phyloP scores from a whole-genome alignment of 2,329 filamentous ascomycete species.

The Phialophora verrucosa region DNA sequence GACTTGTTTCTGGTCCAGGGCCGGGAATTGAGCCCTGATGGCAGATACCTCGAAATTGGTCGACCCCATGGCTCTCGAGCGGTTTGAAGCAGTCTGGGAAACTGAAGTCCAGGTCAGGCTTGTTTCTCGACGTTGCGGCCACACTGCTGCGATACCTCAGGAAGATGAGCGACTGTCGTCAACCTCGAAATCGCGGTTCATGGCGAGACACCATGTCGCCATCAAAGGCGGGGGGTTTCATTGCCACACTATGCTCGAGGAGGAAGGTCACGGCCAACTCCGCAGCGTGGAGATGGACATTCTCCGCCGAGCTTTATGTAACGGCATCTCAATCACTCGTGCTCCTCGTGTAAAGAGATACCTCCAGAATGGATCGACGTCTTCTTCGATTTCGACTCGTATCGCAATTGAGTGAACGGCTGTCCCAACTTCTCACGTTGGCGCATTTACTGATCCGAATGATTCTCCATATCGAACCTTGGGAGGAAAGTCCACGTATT shows the following conservation, averaged over 20 bases:
- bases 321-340: not conserved
- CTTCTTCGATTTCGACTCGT: not conserved
- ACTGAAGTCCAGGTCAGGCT: not conserved
- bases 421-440: not conserved
- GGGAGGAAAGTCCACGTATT: not conserved
- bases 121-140: not conserved
- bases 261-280: conserved; percentile 6
- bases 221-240: not conserved
- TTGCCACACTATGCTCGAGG: not conserved
- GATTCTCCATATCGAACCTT: not conserved
- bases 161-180: not conserved
- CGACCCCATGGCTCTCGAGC: conserved; percentile 16
- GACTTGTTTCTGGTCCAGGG: conserved; percentile 68
- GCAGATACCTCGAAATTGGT: conserved; percentile 60
- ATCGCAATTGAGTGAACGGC: not conserved
- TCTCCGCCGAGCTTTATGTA: conserved; percentile 1
- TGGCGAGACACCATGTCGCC: not conserved
- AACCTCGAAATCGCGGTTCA: not conserved
- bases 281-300: not conserved
- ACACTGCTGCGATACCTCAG: not conserved
- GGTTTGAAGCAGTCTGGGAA: not conserved
- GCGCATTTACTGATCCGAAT: not conserved
- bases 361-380: not conserved
- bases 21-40: conserved; percentile 69
- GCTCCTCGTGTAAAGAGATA: not conserved